Base-by-base conservation (phyloP, 1,284 basidiomycete genomes). In the Crepidotus sp. region DNA sequence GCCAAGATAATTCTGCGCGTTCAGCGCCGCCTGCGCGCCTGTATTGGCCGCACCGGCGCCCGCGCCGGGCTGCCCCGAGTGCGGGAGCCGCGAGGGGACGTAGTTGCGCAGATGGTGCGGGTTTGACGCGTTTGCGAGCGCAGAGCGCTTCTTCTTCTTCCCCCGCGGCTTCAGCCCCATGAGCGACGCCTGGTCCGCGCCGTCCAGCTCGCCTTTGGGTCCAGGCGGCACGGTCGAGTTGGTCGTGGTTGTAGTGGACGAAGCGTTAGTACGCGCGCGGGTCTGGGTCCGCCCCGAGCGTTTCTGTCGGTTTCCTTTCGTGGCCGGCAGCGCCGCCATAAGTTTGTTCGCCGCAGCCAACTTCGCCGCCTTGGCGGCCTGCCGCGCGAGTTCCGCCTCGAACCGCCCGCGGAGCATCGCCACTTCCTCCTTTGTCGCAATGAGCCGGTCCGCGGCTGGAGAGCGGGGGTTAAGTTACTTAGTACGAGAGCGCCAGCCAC, bases 41-140 rank as follows among this genome's bases (percentile, higher is more conserved):
- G 55, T 29, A 36, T 46, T 59, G 29, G 60, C 59, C 31, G 63
- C 59, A 57, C 67, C 64, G 35, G 65, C 60, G 36, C 26, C 36
- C 36, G 64, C 52, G 53, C 64, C 66, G 29, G 63, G 60, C 34
- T 63, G 64, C 4, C 67, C 71, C n/a, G 73, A 68, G 58, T 78
- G 68, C 11, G 84, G 80, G 47, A 88, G 64, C 10, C 86, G 73
- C 42, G 85, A 87, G 18, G 86, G 85, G 32, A 88, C 78, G 62
- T 89, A 89, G 66, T 93, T 93, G 56, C 84, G 73, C 36, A 91
- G 72, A 65, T 92, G 90, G 62, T 94, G 90, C 4, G 89, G 90
- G 58, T 93, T 93, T 34, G 85, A 85, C 40, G 85, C 85, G 60
- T 92, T 91, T 22, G 88, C 87, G 14, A 89, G 66, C 2, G 82